These are phyloP conservation scores for Monosporozyma siamensis DNA, from an alignment of 805 yeast genomes.

Conservation along the genomic window DNA sequence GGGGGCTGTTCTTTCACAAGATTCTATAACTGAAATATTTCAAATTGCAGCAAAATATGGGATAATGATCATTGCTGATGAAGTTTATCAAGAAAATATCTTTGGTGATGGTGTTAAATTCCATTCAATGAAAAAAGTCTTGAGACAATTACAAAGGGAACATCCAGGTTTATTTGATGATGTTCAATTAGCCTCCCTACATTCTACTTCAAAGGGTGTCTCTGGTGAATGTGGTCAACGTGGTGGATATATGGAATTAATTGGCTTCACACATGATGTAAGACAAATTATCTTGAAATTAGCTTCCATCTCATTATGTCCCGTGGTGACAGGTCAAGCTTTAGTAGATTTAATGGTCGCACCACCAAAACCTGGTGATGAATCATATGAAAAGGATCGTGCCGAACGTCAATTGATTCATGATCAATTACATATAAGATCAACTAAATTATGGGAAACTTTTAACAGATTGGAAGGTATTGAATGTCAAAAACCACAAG, in stretches of 20 bases:
- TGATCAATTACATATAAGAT: slow-evolving; percentile 51
- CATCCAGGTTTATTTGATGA: slow-evolving; percentile 49
- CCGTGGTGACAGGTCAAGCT: slow-evolving; percentile 93
- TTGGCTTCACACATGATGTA: slow-evolving; percentile 68
- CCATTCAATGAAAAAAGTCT: slow-evolving; percentile 72
- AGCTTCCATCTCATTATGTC: slow-evolving; percentile 85
- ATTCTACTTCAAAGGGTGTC: slow-evolving; percentile 96
- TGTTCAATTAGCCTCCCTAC: slow-evolving; percentile 86
- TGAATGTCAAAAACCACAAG: slow-evolving; percentile 80
- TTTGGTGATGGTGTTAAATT: slow-evolving; percentile 60
- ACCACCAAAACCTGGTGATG: slow-evolving; percentile 77
- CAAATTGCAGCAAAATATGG: slow-evolving; percentile 78
- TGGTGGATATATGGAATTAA: slow-evolving; percentile 95
- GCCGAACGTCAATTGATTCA: slow-evolving; percentile 56
- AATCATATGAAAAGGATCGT: slow-evolving; percentile 57
- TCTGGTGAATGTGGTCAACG: slow-evolving; percentile 99
- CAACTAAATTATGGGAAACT: slow-evolving; percentile 55
- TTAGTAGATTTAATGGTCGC: slow-evolving; percentile 85
- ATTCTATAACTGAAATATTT: slow-evolving; percentile 62
- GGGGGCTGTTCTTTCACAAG: slow-evolving; percentile 65
- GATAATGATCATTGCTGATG: slow-evolving; percentile 87
- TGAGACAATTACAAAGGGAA: slow-evolving; percentile 50
- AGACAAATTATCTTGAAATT: slow-evolving; percentile 67
- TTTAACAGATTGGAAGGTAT: slow-evolving; percentile 75
- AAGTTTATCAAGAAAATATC: slow-evolving; percentile 92